Conservation (phyloP, 305 asterid genomes). For the Andrographis paniculata region DNA sequence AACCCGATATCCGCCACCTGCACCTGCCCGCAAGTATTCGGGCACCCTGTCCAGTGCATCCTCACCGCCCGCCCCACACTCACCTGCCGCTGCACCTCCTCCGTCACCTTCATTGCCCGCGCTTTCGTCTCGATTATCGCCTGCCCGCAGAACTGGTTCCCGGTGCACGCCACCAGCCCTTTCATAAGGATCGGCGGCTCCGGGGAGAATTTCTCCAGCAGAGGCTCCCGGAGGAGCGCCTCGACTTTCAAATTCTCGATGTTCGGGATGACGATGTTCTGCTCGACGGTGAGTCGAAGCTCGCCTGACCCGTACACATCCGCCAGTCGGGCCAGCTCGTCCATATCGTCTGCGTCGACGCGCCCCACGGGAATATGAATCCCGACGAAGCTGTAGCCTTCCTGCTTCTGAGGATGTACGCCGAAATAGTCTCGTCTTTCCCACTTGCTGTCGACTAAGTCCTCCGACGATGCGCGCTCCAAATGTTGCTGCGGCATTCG, state of each 20-base stretch:
- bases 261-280: constrained; percentile 81
- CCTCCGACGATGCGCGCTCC: constrained; percentile 69
- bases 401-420: constrained; percentile 73
- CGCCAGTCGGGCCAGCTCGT: constrained; percentile 74
- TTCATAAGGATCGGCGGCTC: constrained; percentile 77
- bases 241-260: constrained; percentile 45
- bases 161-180: constrained; percentile 92
- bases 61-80: constrained; percentile 59
- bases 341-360: constrained; percentile 83
- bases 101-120: constrained; percentile 64
- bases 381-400: constrained; percentile 74
- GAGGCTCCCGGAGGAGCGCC: constrained; percentile 54
- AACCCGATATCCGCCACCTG: constrained; percentile 97
- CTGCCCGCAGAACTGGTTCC: constrained; percentile 93
- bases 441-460: constrained; percentile 59
- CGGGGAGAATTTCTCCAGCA: constrained; percentile 38
- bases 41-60: constrained; percentile 99
- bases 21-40: constrained; percentile 82
- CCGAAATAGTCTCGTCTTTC: constrained; percentile 82
- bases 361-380: constrained; percentile 93
- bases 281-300: constrained; percentile 88
- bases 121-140: constrained; percentile 91
- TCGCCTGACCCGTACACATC: constrained; percentile 80
- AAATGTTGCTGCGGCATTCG: constrained; percentile 63
- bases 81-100: constrained; percentile 65